These are phyloP conservation scores for Penicillium ochrochloron DNA, from an alignment of 495 filamentous ascomycete species.

Conservation along the genomic window DNA sequence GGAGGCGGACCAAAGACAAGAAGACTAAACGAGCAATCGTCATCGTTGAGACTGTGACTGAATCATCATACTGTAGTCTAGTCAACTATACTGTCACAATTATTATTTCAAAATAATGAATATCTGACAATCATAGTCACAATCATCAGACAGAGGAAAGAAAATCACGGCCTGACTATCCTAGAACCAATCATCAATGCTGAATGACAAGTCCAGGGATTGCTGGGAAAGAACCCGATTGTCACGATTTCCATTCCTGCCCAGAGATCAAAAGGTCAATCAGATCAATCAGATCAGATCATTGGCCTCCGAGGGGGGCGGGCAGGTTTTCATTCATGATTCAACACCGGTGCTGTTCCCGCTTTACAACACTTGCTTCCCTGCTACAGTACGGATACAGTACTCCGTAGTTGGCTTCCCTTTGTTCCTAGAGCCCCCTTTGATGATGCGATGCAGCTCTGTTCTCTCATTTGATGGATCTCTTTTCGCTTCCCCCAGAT, in stretches of 20 bases:
- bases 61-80: background rate
- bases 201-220: slow-evolving; percentile 20
- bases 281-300: slow-evolving; percentile 33
- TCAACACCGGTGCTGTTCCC: background rate
- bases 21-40: background rate
- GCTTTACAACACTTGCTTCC: background rate
- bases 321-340: background rate
- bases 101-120: background rate
- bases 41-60: slow-evolving; percentile 3
- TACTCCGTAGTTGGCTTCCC: background rate
- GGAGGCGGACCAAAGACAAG: background rate
- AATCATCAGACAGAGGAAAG: background rate
- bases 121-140: background rate
- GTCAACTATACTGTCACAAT: background rate
- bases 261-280: slow-evolving; percentile 22
- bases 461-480: slow-evolving; percentile 26
- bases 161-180: background rate
- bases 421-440: background rate
- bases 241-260: slow-evolving; percentile 17
- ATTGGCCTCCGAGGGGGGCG: slow-evolving; percentile 5
- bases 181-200: slow-evolving; percentile 15
- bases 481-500: slow-evolving; percentile 3
- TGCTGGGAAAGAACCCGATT: slow-evolving; percentile 25
- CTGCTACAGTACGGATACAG: background rate
- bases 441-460: background rate